These are phyloP conservation scores for Hygrocybe punicea DNA, from an alignment of 768 basidiomycete genomes.

Conservation along the genomic window DNA sequence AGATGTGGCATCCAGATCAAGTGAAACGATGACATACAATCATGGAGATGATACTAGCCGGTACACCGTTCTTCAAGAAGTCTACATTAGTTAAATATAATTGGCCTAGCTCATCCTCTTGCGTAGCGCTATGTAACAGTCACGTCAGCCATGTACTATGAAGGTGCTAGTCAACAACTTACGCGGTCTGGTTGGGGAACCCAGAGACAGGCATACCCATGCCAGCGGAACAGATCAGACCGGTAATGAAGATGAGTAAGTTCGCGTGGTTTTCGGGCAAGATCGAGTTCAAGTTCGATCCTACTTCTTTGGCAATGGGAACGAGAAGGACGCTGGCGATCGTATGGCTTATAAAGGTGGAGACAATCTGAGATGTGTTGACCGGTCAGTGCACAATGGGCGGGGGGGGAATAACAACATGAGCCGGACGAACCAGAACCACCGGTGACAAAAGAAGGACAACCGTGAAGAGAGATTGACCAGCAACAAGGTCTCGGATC, in stretches of 20 bases:
- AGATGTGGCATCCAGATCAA: background rate
- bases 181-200: constrained; percentile 99
- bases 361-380: constrained; percentile 54
- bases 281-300: constrained; percentile 51
- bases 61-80: constrained; percentile 91
- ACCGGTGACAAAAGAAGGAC: constrained; percentile 65
- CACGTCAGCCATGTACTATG: constrained; percentile 3
- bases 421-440: constrained; percentile 55
- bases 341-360: constrained; percentile 96
- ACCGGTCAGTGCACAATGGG: constrained; percentile 37
- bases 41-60: constrained; percentile 87
- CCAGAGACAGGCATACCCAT: constrained; percentile 99
- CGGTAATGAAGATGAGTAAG: constrained; percentile 90
- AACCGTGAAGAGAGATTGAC: constrained; percentile 62
- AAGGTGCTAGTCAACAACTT: constrained; percentile 31
- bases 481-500: constrained; percentile 59
- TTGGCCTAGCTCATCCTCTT: constrained; percentile 92
- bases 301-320: constrained; percentile 91
- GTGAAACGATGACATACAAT: constrained; percentile 46
- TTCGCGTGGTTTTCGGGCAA: constrained; percentile 60
- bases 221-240: constrained; percentile 86
- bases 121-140: constrained; percentile 64
- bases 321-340: constrained; percentile 96
- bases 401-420: constrained; percentile 22
- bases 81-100: constrained; percentile 81